Conservation (phyloP, 108 stramenopile genomes). For the Cyclotella atomus region DNA sequence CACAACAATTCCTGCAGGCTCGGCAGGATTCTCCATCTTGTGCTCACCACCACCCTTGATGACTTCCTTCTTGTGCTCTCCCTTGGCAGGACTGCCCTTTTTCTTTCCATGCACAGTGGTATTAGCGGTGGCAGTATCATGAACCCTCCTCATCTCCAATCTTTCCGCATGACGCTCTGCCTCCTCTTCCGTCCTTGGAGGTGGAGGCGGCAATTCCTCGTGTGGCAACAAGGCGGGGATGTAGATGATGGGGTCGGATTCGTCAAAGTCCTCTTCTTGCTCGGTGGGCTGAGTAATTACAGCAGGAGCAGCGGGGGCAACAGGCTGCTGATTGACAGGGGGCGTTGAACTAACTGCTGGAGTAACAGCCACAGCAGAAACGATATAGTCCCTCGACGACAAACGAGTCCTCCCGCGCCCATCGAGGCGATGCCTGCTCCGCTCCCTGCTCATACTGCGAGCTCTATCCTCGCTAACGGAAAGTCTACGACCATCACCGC, state of each 20-base stretch:
- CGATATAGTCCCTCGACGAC: too few species aligned
- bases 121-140: too few species aligned
- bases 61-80: too few species aligned
- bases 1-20: not conserved
- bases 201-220: constrained; percentile 28
- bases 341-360: not conserved
- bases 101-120: too few species aligned
- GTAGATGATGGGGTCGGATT: constrained; percentile 46
- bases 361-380: not conserved
- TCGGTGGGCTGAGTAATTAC: not conserved
- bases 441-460: constrained; percentile 4
- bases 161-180: constrained; percentile 19
- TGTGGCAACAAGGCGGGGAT: constrained; percentile 12
- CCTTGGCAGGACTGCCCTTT: not conserved
- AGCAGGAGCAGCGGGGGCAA: not conserved
- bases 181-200: constrained; percentile 33
- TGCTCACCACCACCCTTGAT: too few species aligned
- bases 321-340: not conserved
- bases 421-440: not conserved
- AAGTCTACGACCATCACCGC: not conserved
- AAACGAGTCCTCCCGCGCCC: too few species aligned
- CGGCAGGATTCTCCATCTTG: not conserved
- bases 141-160: constrained; percentile 28
- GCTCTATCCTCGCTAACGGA: not conserved
- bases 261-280: constrained; percentile 30